Conservation (phyloP, 306 rosid species). For the Prunus mira region DNA sequence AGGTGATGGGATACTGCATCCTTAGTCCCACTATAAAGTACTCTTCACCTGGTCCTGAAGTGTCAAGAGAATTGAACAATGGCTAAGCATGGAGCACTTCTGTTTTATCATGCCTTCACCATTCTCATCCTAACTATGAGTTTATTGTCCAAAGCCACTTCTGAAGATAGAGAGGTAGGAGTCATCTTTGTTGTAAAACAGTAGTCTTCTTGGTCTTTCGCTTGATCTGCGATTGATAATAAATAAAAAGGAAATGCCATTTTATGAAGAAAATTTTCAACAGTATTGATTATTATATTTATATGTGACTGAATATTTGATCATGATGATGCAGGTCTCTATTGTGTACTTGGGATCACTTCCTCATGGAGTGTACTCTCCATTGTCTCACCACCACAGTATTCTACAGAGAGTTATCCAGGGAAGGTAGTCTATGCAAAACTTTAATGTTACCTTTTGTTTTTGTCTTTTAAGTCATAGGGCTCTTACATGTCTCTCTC, state of each 20-base stretch:
- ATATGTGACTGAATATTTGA: background rate
- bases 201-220: background rate
- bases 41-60: background rate
- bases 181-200: background rate
- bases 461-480: background rate
- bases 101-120: background rate
- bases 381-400: background rate
- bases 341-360: slow-evolving; percentile 20
- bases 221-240: background rate
- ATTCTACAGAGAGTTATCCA: background rate
- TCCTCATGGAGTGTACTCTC: background rate
- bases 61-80: background rate
- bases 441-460: no score
- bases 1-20: no score
- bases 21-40: background rate
- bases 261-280: background rate
- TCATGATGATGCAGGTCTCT: background rate
- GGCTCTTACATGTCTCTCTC: no score
- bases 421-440: slow-evolving; percentile 1
- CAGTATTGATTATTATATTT: no score
- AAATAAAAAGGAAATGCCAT: background rate
- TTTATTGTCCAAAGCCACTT: background rate
- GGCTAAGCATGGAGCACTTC: background rate
- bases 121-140: background rate
- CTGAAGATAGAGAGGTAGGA: background rate